These are phyloP conservation scores for Candida tammaniensis DNA, from an alignment of 805 yeast genomes.

Conservation along the genomic window DNA sequence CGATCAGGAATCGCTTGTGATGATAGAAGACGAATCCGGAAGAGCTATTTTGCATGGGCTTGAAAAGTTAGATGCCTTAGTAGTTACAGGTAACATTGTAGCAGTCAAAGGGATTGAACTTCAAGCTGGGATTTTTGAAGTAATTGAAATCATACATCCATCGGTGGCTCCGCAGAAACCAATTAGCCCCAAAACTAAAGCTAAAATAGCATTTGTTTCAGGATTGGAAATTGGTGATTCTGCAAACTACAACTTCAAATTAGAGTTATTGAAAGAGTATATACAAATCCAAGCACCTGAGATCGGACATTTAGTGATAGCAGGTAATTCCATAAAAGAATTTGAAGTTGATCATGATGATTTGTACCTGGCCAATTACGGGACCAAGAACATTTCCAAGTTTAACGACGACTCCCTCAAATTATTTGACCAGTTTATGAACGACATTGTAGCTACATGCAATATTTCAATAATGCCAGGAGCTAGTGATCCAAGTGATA, in stretches of 20 bases:
- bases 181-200: conserved; percentile 18
- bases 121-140: conserved; percentile 78
- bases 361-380: conserved; percentile 41
- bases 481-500: conserved; percentile 76
- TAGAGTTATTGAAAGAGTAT: conserved; percentile 65
- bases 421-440: conserved; percentile 59
- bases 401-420: conserved; percentile 47
- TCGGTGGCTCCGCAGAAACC: conserved; percentile 55
- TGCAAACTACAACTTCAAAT: conserved; percentile 39
- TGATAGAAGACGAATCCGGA: conserved; percentile 93
- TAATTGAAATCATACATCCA: conserved; percentile 78
- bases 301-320: conserved; percentile 56
- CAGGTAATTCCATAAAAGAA: conserved; percentile 65
- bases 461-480: conserved; percentile 87
- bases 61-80: conserved; percentile 49
- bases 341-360: conserved; percentile 23
- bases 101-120: conserved; percentile 86
- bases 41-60: conserved; percentile 72
- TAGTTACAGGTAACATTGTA: conserved; percentile 88
- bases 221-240: conserved; percentile 63
- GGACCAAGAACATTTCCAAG: conserved; percentile 51
- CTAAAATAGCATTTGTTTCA: conserved; percentile 68
- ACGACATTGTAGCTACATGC: conserved; percentile 53
- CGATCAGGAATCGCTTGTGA: conserved; percentile 39
- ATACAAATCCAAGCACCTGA: conserved; percentile 51